phyloP scores from a whole-genome alignment of 345 rosid species.

The Mallotus nudiflorus region DNA sequence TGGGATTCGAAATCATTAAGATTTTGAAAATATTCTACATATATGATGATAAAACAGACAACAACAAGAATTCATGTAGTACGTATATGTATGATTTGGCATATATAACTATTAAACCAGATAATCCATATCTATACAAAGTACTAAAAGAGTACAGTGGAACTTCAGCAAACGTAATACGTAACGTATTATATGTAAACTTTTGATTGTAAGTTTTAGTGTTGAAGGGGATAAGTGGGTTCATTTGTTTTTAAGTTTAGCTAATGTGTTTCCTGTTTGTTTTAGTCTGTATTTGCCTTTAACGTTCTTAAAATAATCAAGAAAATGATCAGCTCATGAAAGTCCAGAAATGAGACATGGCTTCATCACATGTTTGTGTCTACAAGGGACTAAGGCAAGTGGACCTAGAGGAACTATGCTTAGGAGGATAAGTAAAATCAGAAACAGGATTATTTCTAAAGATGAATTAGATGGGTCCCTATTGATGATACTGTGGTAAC shows the following conservation, averaged over 20 bases:
- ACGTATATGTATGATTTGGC: neutral
- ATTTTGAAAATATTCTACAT: neutral
- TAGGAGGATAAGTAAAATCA: conserved; percentile 20
- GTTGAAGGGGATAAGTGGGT: neutral
- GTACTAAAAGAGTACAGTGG: neutral
- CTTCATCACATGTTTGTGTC: conserved; percentile 22
- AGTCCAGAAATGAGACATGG: neutral
- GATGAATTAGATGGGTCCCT: conserved; percentile 38
- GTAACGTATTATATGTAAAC: neutral
- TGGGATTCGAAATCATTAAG: neutral
- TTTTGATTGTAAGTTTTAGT: neutral
- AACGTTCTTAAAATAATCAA: neutral
- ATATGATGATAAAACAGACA: neutral
- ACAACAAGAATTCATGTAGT: neutral
- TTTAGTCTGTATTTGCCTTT: neutral
- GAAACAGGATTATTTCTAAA: conserved; percentile 25
- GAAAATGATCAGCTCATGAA: neutral
- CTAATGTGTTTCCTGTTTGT: neutral
- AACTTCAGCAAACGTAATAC: conserved; percentile 4
- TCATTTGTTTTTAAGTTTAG: neutral
- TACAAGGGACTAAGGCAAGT: neutral
- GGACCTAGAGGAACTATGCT: conserved; percentile 24
- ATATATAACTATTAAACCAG: conserved; percentile 5
- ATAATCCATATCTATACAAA: neutral
- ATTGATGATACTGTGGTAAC: conserved; percentile 26